Conservation (phyloP, 768 basidiomycete genomes). For the Suillus fuscotomentosus region DNA sequence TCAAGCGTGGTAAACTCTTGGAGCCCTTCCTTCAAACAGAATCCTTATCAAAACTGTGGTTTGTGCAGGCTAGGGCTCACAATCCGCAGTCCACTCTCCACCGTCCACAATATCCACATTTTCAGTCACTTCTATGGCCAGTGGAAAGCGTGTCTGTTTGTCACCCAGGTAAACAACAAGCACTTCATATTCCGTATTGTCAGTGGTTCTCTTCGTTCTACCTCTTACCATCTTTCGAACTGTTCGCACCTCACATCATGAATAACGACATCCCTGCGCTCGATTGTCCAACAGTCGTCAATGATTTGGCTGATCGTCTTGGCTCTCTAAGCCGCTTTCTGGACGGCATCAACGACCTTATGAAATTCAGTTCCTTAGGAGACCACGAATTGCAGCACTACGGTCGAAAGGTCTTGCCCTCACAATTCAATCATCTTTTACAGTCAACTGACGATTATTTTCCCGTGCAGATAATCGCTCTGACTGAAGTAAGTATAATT, state of each 20-base stretch:
- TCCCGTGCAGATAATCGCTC: conserved; percentile 40
- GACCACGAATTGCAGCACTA: conserved; percentile 23
- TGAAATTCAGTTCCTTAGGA: conserved; percentile 14
- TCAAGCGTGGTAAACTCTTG: background rate
- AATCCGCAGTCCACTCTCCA: background rate
- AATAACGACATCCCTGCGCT: conserved; percentile 12
- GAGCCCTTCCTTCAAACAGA: background rate
- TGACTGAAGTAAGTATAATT: conserved; percentile 47
- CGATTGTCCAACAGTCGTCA: conserved; percentile 24
- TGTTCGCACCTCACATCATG: background rate
- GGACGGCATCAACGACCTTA: conserved; percentile 25
- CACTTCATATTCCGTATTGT: conserved; percentile 19
- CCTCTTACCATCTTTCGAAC: conserved; percentile 3
- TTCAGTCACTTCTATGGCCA: background rate
- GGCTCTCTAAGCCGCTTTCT: conserved; percentile 30
- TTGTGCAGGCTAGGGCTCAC: background rate
- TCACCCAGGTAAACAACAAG: background rate
- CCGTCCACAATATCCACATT: background rate
- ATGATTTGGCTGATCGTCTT: conserved; percentile 27
- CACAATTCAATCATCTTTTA: background rate
- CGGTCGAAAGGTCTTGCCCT: conserved; percentile 22
- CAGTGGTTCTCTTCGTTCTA: conserved; percentile 9
- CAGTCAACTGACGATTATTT: conserved; percentile 6
- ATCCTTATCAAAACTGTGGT: background rate
- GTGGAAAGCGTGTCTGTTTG: background rate